Conservation (phyloP, 169 alveolate genomes). For the Plasmodium reichenowi region DNA sequence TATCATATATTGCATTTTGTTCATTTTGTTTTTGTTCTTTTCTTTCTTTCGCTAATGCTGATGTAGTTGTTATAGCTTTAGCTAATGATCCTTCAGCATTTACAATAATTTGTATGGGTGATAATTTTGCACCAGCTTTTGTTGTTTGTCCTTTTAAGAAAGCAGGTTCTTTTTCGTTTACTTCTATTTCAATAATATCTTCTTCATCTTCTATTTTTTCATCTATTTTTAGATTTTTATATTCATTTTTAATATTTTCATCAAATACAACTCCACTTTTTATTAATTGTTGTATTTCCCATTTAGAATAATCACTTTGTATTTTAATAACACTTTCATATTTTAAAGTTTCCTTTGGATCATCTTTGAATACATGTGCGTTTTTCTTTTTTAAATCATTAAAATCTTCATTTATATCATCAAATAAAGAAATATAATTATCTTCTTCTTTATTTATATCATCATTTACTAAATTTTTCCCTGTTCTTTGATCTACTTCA, state of each 20-base stretch:
- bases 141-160: conserved; percentile 97
- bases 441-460: conserved; percentile 7
- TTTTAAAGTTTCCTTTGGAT: conserved; percentile 43
- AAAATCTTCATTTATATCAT: conserved; percentile 29
- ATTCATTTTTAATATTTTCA: conserved; percentile 70
- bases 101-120: conserved; percentile 93
- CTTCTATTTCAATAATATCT: conserved; percentile 90
- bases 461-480: conserved; percentile 76
- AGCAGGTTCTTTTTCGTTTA: conserved; percentile 94
- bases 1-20: conserved; percentile 89
- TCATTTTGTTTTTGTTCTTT: conserved; percentile 84
- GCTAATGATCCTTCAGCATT: conserved; percentile 95
- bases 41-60: conserved; percentile 94
- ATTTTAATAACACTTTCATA: conserved; percentile 78
- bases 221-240: conserved; percentile 30
- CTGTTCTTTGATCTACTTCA: conserved; percentile 87
- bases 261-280: conserved; percentile 79
- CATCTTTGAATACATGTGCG: conserved; percentile 15
- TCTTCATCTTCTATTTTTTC: conserved; percentile 80
- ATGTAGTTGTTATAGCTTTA: conserved; percentile 92
- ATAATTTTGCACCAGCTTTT: conserved; percentile 90
- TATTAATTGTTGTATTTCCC: conserved; percentile 85
- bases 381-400: conserved; percentile 26
- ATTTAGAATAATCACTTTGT: conserved; percentile 81
- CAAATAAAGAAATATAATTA: conserved; percentile 7